phyloP scores from a whole-genome alignment of 345 rosid species.

The Combretum micranthum region DNA sequence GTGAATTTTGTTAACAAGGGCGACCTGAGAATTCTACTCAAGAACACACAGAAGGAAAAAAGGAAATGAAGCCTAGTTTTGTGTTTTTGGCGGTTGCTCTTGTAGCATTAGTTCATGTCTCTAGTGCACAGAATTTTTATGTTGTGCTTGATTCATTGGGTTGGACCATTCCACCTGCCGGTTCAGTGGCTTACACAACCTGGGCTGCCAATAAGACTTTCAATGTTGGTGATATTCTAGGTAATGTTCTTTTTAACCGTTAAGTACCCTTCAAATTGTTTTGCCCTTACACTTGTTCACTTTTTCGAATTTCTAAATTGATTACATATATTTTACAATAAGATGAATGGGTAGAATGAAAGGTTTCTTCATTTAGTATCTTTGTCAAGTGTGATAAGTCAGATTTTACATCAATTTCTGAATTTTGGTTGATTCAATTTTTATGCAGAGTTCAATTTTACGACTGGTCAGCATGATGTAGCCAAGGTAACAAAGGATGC shows the following conservation, averaged over 20 bases:
- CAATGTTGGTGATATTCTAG: constrained; percentile 14
- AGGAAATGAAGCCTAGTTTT: no score
- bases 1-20: no score
- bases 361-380: no score
- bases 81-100: no score
- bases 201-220: constrained; percentile 18
- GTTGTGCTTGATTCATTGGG: constrained; percentile 11
- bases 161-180: constrained; percentile 11
- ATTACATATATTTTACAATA: not conserved
- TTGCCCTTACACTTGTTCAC: no score
- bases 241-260: not conserved
- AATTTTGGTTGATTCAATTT: not conserved
- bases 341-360: no score
- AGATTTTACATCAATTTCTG: not conserved
- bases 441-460: constrained; percentile 41
- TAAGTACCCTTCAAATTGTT: no score
- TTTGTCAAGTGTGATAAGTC: no score
- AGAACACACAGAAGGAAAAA: no score
- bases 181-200: not conserved
- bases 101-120: no score
- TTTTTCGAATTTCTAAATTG: no score
- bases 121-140: constrained; percentile 12
- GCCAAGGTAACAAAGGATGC: constrained; percentile 34
- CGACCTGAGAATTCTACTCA: no score
- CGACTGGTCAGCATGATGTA: constrained; percentile 35